Conservation (phyloP, 306 rosid species). For the Begonia masoniana region DNA sequence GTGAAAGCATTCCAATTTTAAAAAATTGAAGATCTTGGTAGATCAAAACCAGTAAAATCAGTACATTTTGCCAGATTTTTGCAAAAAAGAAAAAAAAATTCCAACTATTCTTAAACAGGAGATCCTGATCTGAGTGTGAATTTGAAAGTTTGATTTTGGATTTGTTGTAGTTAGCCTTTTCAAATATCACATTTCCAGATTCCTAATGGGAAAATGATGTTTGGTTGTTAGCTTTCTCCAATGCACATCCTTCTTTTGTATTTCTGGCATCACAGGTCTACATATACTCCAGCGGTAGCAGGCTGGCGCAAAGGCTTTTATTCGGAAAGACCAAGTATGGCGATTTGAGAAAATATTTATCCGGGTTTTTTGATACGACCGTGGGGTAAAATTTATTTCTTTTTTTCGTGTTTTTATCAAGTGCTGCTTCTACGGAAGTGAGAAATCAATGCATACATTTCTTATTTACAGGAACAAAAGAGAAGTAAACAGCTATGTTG, state of each 20-base stretch:
- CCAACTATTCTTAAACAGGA: too few species aligned
- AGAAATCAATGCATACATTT: neutral
- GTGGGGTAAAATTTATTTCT: conserved; percentile 50
- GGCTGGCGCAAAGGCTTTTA: conserved; percentile 91
- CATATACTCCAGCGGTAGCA: conserved; percentile 98
- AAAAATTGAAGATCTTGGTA: too few species aligned
- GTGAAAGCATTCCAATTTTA: too few species aligned
- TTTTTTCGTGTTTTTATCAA: neutral
- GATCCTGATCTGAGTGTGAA: too few species aligned
- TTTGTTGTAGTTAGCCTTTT: too few species aligned
- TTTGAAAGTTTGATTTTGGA: too few species aligned
- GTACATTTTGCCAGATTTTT: too few species aligned
- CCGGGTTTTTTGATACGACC: conserved; percentile 88
- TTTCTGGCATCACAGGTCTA: conserved; percentile 48
- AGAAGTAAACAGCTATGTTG: conserved; percentile 63
- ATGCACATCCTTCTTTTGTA: neutral
- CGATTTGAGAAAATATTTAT: conserved; percentile 71
- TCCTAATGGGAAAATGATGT: too few species aligned
- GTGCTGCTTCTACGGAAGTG: too few species aligned
- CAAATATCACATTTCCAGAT: too few species aligned
- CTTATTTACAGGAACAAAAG: conserved; percentile 55
- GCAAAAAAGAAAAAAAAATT: too few species aligned
- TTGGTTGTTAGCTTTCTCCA: neutral
- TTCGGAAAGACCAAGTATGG: conserved; percentile 81
- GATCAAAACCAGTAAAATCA: too few species aligned